Base-by-base conservation (phyloP, 768 basidiomycete genomes). In the Lactifluus pinguis region DNA sequence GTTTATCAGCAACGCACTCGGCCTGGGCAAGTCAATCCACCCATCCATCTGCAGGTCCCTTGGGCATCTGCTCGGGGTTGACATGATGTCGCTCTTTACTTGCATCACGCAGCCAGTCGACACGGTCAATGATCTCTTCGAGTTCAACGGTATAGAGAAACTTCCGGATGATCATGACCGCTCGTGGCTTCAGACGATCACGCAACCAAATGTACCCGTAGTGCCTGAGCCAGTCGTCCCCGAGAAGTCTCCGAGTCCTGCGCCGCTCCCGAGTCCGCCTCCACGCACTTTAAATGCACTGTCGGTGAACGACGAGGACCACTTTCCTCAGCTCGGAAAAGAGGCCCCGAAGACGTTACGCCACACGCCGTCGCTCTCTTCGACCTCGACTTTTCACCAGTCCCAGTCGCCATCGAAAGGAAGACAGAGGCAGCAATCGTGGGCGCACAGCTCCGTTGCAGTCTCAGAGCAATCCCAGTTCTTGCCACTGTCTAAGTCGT, bases 141-240 rank as follows among this genome's bases (percentile, higher is more conserved):
- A 13, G 25, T 32, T 64, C 10, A 0, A 8, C 0, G 50, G 50
- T 21, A 53, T 57, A 15, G 38, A 41, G 9, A 45, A 64, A 36
- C 51, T 64, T 39, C 60, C 60, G 10, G 63, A 51, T 36, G 50
- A 32, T 14, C 42, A 59, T 15, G 61, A 62, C 52, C 52, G 57
- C 36, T 32, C 55, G 3, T 64, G 63, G 63, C 44, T 64, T n/a
- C 60, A 57, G 19, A 44, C 63, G 5, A 51, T 64, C 1, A 36
- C 15, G 8, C 49, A 64, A 19, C 59, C 63, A n/a, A 32, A 54
- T 19, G 34, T 60, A 9, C 62, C 59, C 7, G 41, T 63, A 13
- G 39, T 63, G 10, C 62, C 62, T 1, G 21, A 25, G 9, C 7
- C 41, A 6, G 29, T 15, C 50, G 25, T 41, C 48, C 48, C 56